phyloP scores from a whole-genome alignment of 2,329 filamentous ascomycete species.

The Herpotrichia juniperi region DNA sequence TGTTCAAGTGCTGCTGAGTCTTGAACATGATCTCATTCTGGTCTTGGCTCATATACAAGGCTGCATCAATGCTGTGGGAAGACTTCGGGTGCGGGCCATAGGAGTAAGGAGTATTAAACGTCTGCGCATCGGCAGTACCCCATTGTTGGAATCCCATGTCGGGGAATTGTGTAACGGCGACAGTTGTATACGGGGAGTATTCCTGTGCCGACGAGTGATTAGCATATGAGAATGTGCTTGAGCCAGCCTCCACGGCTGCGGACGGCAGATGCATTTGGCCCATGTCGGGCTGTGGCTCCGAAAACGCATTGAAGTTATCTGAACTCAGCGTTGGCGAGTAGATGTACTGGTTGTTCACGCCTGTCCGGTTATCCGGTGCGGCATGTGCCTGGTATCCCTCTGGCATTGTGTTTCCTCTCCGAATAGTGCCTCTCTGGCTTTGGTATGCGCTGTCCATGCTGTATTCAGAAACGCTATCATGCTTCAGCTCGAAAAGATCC shows the following conservation, averaged over 20 bases:
- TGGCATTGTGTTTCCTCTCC: conserved; percentile 32
- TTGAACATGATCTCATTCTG: conserved; percentile 33
- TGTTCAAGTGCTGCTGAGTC: conserved; percentile 29
- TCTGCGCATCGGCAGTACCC: conserved; percentile 29
- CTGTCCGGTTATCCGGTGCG: conserved; percentile 37
- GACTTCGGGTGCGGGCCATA: conserved; percentile 19
- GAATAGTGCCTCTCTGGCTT: conserved; percentile 46
- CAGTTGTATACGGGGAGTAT: conserved; percentile 33
- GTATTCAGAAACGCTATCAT: conserved; percentile 46
- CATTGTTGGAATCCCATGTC: conserved; percentile 22
- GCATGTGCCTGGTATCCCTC: conserved; percentile 26
- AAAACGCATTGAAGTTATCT: conserved; percentile 40
- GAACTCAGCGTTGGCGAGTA: conserved; percentile 46
- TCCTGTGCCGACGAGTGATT: conserved; percentile 47
- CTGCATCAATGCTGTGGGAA: conserved; percentile 11
- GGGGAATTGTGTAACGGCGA: background rate
- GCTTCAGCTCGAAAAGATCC: conserved; percentile 43
- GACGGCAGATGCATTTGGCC: conserved; percentile 39
- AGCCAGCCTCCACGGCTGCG: conserved; percentile 35
- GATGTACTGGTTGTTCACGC: conserved; percentile 36
- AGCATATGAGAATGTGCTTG: conserved; percentile 41
- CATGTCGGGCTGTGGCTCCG: conserved; percentile 38
- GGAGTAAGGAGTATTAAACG: conserved; percentile 30
- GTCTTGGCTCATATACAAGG: conserved; percentile 27
- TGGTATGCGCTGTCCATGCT: conserved; percentile 52